Evolutionary conservation across 2,329 filamentous ascomycete genomes (phyloP).

Genomic region (Tolypocladium cylindrosporum): DNA sequence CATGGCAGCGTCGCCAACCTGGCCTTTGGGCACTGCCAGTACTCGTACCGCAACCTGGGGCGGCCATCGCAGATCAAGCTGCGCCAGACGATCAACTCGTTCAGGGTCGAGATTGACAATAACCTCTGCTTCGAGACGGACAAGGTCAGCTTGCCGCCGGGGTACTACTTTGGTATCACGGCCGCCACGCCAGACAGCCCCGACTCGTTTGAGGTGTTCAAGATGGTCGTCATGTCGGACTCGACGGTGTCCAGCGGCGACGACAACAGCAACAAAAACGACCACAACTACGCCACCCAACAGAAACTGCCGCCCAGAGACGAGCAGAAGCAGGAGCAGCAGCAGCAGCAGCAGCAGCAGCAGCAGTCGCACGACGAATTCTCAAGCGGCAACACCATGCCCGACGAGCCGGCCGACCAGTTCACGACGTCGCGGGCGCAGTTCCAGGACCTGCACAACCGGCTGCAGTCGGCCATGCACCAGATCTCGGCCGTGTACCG

Average conservation of each 20-base stretch:
- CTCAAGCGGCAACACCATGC: slow-evolving; percentile 20
- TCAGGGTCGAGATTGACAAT: slow-evolving; percentile 75
- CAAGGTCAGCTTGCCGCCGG: slow-evolving; percentile 66
- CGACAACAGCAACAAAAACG: slow-evolving; percentile 5
- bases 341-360: slow-evolving; percentile 23
- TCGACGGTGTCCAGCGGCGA: slow-evolving; percentile 14
- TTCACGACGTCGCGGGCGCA: slow-evolving; percentile 48
- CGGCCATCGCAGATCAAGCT: slow-evolving; percentile 72
- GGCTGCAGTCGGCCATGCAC: slow-evolving; percentile 64
- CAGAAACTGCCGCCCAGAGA: slow-evolving; percentile 17
- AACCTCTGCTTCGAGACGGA: slow-evolving; percentile 73
- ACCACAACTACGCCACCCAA: slow-evolving; percentile 1
- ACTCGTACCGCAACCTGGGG: slow-evolving; percentile 84
- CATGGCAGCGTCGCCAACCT: slow-evolving; percentile 72
- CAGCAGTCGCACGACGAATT: slow-evolving; percentile 6
- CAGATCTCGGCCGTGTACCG: slow-evolving; percentile 55
- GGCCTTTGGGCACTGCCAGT: slow-evolving; percentile 88
- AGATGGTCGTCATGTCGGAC: slow-evolving; percentile 63
- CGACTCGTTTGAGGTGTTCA: slow-evolving; percentile 91
- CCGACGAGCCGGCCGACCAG: slow-evolving; percentile 36
- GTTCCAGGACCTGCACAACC: slow-evolving; percentile 77
- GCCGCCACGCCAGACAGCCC: slow-evolving; percentile 84
- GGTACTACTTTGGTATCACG: slow-evolving; percentile 79
- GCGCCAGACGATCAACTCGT: slow-evolving; percentile 49
- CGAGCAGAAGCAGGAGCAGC: slow-evolving; percentile 16